A percentile compares a stretch with the other conserved stretches of the same genome.
Conservation (phyloP, 192 early-diverging fungal genomes). For the Coemansia biformis region DNA sequence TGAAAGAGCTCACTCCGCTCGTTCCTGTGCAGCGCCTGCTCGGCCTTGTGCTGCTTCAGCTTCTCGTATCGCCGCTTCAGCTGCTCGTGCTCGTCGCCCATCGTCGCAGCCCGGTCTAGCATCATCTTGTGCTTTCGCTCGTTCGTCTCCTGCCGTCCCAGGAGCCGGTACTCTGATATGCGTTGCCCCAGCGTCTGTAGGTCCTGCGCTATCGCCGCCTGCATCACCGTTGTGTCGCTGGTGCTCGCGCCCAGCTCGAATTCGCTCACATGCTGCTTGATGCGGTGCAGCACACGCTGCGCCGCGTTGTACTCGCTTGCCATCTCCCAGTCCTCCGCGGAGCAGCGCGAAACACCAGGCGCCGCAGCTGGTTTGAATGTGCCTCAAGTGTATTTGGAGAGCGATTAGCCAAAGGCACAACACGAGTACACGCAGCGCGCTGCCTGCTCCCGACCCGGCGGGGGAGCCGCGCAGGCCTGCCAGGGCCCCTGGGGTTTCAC, state of each 20-base stretch:
- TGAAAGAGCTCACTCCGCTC: slow-evolving; percentile 35
- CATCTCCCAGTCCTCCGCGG: slow-evolving; percentile 13
- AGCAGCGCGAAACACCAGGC: too few species aligned
- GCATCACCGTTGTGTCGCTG: slow-evolving; percentile 8
- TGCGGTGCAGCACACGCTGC: slow-evolving; percentile 46
- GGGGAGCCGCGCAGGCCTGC: too few species aligned
- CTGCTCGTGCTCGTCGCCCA: slow-evolving; percentile 42
- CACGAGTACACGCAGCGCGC: too few species aligned
- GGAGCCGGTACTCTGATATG: slow-evolving; percentile 39
- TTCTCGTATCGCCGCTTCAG: slow-evolving; percentile 41
- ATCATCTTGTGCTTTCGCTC: slow-evolving; percentile 45
- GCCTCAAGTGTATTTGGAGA: too few species aligned
- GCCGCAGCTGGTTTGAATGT: too few species aligned
- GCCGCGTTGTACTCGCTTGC: slow-evolving; percentile 51
- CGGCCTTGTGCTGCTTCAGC: slow-evolving; percentile 21
- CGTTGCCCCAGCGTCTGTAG: slow-evolving; percentile 38
- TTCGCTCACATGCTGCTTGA: slow-evolving; percentile 44
- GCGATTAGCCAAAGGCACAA: too few species aligned
- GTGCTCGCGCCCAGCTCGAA: slow-evolving; percentile 27
- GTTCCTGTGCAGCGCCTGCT: slow-evolving; percentile 8
- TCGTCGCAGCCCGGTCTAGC: slow-evolving; percentile 29
- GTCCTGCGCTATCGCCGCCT: slow-evolving; percentile 34
- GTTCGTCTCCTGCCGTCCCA: slow-evolving; percentile 40
- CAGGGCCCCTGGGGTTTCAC: too few species aligned
- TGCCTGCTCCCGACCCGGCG: too few species aligned